Evolutionary conservation across 345 rosid genomes (phyloP).

Genomic region (Eutrema yunnanense): DNA sequence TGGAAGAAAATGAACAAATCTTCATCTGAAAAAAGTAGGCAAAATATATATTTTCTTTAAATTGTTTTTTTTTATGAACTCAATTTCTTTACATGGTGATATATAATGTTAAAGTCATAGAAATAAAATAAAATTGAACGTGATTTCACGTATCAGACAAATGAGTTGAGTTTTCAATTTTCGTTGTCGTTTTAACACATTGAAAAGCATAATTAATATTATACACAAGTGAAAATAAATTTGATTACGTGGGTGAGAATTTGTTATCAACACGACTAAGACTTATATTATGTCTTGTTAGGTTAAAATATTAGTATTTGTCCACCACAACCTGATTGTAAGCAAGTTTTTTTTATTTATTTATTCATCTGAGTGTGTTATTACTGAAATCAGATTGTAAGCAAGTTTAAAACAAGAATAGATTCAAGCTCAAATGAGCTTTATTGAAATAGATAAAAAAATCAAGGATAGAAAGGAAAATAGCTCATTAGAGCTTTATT

Average conservation of each 20-base stretch:
- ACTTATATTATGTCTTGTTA: conserved; percentile 21
- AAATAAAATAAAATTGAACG: background rate
- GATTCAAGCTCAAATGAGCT: no score
- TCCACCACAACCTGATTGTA: no score
- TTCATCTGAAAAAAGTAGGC: background rate
- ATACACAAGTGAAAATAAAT: conserved; percentile 4
- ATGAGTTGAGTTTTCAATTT: background rate
- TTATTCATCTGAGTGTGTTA: no score
- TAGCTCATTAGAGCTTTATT: no score
- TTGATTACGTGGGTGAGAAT: conserved; percentile 20
- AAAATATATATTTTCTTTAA: background rate
- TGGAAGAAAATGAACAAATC: background rate
- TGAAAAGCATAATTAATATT: background rate
- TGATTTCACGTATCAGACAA: conserved; percentile 9
- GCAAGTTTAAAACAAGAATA: no score
- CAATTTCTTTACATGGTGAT: background rate
- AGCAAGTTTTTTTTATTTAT: no score
- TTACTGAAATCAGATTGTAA: no score
- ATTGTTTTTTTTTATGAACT: background rate
- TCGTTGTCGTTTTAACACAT: conserved; percentile 6
- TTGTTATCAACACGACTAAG: conserved; percentile 24
- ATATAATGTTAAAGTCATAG: background rate
- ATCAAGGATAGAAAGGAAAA: no score
- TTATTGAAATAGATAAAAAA: no score
- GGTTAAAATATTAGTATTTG: background rate